A percentile compares a stretch with the other conserved stretches of the same genome.
These are phyloP conservation scores for Spathaspora sp. DNA, from an alignment of 1,139 yeast species.

Conservation along the genomic window DNA sequence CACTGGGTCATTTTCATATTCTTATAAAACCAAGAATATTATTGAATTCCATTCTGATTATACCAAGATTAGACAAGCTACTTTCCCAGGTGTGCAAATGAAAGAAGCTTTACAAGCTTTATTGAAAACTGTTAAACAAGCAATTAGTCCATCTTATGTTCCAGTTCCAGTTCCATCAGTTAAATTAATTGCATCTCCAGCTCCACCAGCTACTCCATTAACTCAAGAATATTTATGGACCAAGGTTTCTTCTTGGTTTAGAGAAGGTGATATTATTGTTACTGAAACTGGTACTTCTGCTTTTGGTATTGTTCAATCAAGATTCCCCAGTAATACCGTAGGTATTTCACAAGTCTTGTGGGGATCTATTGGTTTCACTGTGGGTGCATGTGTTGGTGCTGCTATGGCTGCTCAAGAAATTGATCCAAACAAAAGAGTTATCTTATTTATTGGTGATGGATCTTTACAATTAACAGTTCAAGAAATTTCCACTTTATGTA, in stretches of 20 bases:
- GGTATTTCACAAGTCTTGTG: constrained; percentile 89
- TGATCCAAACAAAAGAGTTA: constrained; percentile 69
- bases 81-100: constrained; percentile 81
- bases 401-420: constrained; percentile 80
- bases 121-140: constrained; percentile 36
- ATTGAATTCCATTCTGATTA: constrained; percentile 88
- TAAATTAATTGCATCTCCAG: constrained; percentile 31
- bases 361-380: constrained; percentile 90
- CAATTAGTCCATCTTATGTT: constrained; percentile 31
- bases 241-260: constrained; percentile 68
- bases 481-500: constrained; percentile 80
- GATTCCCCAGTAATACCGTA: constrained; percentile 69
- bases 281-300: constrained; percentile 93
- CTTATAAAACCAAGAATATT: constrained; percentile 75
- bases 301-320: constrained; percentile 78
- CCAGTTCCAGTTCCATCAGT: constrained; percentile 50
- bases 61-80: constrained; percentile 74
- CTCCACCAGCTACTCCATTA: constrained; percentile 31
- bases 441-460: constrained; percentile 88
- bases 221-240: constrained; percentile 85
- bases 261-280: constrained; percentile 77
- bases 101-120: constrained; percentile 60
- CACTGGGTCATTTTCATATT: constrained; percentile 87
- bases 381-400: constrained; percentile 85
- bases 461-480: constrained; percentile 87